Conservation (phyloP, 306 rosid species). For the Quercus dentata region DNA sequence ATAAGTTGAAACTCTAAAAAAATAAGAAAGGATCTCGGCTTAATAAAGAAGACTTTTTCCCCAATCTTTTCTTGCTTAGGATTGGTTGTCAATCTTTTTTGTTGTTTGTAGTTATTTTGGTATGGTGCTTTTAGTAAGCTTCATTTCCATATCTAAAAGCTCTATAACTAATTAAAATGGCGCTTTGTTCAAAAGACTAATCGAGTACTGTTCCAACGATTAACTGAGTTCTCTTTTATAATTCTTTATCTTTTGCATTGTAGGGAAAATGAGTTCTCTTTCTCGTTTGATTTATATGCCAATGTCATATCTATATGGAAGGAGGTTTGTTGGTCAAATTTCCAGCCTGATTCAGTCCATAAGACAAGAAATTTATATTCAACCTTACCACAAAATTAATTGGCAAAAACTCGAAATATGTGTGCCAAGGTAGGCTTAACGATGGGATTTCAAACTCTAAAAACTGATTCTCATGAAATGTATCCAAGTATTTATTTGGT, state of each 20-base stretch:
- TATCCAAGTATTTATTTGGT: background rate
- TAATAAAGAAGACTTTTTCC: no score
- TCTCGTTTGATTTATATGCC: conserved; percentile 74
- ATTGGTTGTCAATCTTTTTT: no score
- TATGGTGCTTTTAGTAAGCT: no score
- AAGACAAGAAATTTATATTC: conserved; percentile 39
- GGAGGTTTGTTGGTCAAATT: conserved; percentile 58
- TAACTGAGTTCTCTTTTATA: no score
- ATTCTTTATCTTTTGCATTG: background rate
- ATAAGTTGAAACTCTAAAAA: no score
- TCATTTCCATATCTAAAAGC: no score
- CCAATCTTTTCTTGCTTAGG: no score
- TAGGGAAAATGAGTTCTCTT: conserved; percentile 61
- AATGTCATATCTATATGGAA: conserved; percentile 70
- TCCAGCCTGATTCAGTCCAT: conserved; percentile 33
- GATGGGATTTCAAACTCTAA: background rate
- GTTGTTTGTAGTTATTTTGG: no score
- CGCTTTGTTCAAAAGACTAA: no score
- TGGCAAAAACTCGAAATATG: conserved; percentile 41
- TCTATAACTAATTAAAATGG: no score
- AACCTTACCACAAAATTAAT: conserved; percentile 40
- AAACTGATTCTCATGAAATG: background rate
- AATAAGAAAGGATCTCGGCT: no score
- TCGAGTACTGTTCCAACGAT: no score
- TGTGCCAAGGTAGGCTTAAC: conserved; percentile 38